Conservation (phyloP, 768 basidiomycete species). For the Termitomyces eurrhizus region DNA sequence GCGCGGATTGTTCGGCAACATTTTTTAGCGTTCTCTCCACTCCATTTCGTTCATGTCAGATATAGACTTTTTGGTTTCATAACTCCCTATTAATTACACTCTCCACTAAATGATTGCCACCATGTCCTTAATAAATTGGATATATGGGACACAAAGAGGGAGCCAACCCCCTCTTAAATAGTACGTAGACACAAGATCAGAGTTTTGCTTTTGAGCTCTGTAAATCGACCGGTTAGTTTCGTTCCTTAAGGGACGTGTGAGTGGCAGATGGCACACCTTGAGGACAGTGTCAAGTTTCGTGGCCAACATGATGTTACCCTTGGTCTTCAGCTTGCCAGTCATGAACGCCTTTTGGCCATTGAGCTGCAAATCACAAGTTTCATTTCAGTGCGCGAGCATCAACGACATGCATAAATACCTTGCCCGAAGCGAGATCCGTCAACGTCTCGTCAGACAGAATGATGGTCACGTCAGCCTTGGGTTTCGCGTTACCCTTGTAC, state of each 20-base stretch:
- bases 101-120: constrained; percentile 5
- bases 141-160: constrained; percentile 3
- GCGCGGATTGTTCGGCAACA: constrained; percentile 73
- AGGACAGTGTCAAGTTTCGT: constrained; percentile 86
- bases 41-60: background rate
- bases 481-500: constrained; percentile 66
- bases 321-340: constrained; percentile 91
- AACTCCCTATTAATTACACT: constrained; percentile 9
- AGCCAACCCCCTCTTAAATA: background rate
- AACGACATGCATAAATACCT: constrained; percentile 35
- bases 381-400: background rate
- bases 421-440: constrained; percentile 64
- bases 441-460: constrained; percentile 76
- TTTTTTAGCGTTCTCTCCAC: constrained; percentile 45
- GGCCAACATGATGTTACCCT: constrained; percentile 90
- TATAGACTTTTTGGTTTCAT: background rate
- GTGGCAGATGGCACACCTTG: constrained; percentile 44
- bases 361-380: constrained; percentile 44
- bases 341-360: constrained; percentile 96
- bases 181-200: constrained; percentile 18
- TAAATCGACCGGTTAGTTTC: background rate
- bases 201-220: constrained; percentile 40
- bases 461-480: constrained; percentile 83
- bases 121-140: constrained; percentile 1
- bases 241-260: background rate